Evolutionary conservation across 2,329 filamentous ascomycete species (phyloP), one percentile per base, ranked within the genome.

Genomic region (Penicillium aurantiogriseum): DNA sequence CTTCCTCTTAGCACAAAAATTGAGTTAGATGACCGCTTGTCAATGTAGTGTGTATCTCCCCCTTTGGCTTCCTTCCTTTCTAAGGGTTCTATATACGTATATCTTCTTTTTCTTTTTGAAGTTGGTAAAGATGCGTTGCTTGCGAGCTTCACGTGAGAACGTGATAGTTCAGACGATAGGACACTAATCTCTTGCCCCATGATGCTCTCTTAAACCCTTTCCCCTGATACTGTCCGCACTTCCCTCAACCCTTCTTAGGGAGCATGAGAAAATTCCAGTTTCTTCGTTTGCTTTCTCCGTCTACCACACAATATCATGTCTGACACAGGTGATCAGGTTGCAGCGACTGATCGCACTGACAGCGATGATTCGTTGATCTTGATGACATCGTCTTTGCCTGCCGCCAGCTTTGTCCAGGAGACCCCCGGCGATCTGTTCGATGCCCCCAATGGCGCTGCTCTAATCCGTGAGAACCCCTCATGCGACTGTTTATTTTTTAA

Each of bases 351-450:
- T 11, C 31, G 17, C n/a, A 44, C 29, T 5, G 29, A 45, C 1
- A 52, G 50, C 23, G 23, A 52, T 36, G 50, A 52, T 5, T 52
- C 50, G 11, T 27, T 52, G 5, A 3, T 45, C 5, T 6, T 45
- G 29, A 27, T 36, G 39, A 52, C 50, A 23, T 52, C 50, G 3
- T 17, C 39, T 35, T 21, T 47, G 35, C 44, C 27, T 15, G 27
- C 39, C 2, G n/a, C 10, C 13, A 43, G 31, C 38, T 35, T n/a
- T 13, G 42, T 76, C 27, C 61, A 21, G 7, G 74, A 78, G 47
- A 60, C 66, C 4, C 56, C 70, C 45, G 81, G 81, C 51, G 74
- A 83, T 64, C 76, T 87, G 39, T 85, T 86, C 66, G 67, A 75
- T 38, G 81, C 81, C 0, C 82, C 83, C 0, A 67, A 77, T 35